Evolutionary conservation across 2,329 filamentous ascomycete genomes (phyloP).

Genomic region (Aureobasidium sp.): DNA sequence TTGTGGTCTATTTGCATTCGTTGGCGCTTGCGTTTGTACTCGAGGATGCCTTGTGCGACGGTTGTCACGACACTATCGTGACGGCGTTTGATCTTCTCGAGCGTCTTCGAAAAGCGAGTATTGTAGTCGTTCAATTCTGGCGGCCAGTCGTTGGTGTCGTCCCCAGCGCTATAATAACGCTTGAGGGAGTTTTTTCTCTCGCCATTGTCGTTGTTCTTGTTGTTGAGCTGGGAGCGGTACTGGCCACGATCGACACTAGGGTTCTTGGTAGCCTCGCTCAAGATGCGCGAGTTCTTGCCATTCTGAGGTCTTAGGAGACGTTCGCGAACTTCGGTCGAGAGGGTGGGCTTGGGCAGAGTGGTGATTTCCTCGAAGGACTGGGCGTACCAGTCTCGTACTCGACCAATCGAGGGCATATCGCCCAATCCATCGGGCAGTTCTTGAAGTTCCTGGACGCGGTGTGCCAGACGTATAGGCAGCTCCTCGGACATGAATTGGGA

Average conservation of each 20-base stretch:
- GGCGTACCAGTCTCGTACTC: constrained; percentile 96
- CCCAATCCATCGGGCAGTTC: constrained; percentile 91
- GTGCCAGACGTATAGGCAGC: constrained; percentile 90
- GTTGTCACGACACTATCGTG: constrained; percentile 98
- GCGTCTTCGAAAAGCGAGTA: constrained; percentile 75
- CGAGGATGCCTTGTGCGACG: constrained; percentile 93
- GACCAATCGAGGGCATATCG: constrained; percentile 94
- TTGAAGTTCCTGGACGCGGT: constrained; percentile 89
- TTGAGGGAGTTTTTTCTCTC: constrained; percentile 43
- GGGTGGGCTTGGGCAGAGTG: constrained; percentile 67
- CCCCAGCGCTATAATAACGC: constrained; percentile 79
- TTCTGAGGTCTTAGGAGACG: constrained; percentile 63
- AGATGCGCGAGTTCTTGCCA: constrained; percentile 57
- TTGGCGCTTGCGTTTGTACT: constrained; percentile 95
- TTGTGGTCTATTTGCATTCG: constrained; percentile 97
- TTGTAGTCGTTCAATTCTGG: constrained; percentile 94
- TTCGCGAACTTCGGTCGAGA: constrained; percentile 69
- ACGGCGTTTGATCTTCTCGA: constrained; percentile 89
- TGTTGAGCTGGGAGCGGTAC: constrained; percentile 55
- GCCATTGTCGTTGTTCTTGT: constrained; percentile 46
- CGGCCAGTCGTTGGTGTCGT: constrained; percentile 84
- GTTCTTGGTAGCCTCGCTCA: constrained; percentile 80
- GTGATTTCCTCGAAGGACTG: constrained; percentile 99
- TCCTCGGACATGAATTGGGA: constrained; percentile 98
- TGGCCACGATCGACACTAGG: constrained; percentile 82